A percentile compares a stretch with the other conserved stretches of the same genome.
Evolutionary conservation across 1,284 basidiomycete genomes (phyloP).

Genomic region (Boletus mariae): DNA sequence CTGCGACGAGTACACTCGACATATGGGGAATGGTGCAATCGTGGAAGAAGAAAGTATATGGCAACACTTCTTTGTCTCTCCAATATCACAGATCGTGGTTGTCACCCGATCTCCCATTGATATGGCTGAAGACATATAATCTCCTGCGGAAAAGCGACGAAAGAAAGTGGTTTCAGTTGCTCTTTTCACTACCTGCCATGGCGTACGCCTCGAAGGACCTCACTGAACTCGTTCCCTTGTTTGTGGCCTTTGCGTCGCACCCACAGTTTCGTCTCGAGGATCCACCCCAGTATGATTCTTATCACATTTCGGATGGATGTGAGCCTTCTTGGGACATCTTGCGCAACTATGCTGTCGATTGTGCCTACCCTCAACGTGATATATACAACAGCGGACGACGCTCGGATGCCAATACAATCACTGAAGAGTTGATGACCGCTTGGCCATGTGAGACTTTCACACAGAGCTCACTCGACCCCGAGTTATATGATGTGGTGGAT

Average conservation of each 20-base stretch:
- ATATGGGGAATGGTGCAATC: conserved; percentile 5
- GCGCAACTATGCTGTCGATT: not conserved
- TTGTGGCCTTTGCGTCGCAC: conserved; percentile 31
- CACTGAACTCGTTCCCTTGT: conserved; percentile 19
- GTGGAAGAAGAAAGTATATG: not conserved
- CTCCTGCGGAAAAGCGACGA: conserved; percentile 19
- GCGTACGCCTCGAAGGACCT: conserved; percentile 21
- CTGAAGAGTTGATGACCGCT: no score
- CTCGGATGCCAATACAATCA: no score
- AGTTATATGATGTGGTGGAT: no score
- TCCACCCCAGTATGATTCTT: conserved; percentile 14
- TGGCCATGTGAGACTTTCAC: no score
- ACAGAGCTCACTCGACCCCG: no score
- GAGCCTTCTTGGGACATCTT: conserved; percentile 2
- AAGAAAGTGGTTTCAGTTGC: conserved; percentile 20
- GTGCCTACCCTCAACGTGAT: not conserved
- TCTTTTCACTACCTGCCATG: conserved; percentile 33
- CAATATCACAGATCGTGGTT: conserved; percentile 22
- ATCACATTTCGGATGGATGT: conserved; percentile 10
- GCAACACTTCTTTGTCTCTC: conserved; percentile 4
- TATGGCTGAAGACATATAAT: conserved; percentile 33
- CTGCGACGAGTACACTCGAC: not conserved
- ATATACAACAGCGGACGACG: no score
- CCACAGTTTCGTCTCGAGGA: conserved; percentile 10
- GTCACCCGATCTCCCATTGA: conserved; percentile 8